Percentiles rank a stretch among this genome's conserved stretches.
Conservation (phyloP, 2,329 filamentous ascomycete species). For the Arthroderma sp. region DNA sequence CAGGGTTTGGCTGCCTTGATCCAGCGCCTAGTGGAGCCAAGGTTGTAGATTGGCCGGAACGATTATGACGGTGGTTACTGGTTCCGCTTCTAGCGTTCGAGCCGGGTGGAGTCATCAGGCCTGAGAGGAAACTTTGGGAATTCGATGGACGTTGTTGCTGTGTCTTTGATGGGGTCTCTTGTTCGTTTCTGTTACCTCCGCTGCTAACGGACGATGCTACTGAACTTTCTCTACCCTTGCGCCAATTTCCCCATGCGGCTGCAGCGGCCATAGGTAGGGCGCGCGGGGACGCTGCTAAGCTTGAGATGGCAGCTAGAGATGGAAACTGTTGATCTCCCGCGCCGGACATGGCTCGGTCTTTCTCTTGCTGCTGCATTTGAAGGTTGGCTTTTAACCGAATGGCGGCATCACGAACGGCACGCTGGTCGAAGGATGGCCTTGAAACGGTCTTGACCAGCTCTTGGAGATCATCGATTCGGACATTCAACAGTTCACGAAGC, state of each 20-base stretch:
- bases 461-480: conserved; percentile 79
- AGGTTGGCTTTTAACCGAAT: conserved; percentile 89
- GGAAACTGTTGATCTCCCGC: conserved; percentile 52
- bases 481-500: conserved; percentile 83
- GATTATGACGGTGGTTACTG: conserved; percentile 26
- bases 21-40: conserved; percentile 9
- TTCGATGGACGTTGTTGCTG: conserved; percentile 21
- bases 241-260: conserved; percentile 97
- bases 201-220: conserved; percentile 28
- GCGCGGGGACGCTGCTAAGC: conserved; percentile 64
- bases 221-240: conserved; percentile 49
- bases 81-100: conserved; percentile 55
- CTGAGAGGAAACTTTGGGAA: conserved; percentile 55
- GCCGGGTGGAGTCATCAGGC: conserved; percentile 78
- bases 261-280: conserved; percentile 68
- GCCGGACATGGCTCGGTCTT: conserved; percentile 67
- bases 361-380: conserved; percentile 96
- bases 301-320: conserved; percentile 63
- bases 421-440: conserved; percentile 60
- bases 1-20: conserved; percentile 14
- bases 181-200: too few relatives aligned
- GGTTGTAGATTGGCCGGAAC: conserved; percentile 16
- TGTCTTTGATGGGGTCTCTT: conserved; percentile 16
- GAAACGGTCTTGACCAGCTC: conserved; percentile 77
- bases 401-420: conserved; percentile 72